Evolutionary conservation across 2,329 filamentous ascomycete species (phyloP), one percentile per base, ranked within the genome.

Genomic region (Paecilomyces dactylethromorphus): DNA sequence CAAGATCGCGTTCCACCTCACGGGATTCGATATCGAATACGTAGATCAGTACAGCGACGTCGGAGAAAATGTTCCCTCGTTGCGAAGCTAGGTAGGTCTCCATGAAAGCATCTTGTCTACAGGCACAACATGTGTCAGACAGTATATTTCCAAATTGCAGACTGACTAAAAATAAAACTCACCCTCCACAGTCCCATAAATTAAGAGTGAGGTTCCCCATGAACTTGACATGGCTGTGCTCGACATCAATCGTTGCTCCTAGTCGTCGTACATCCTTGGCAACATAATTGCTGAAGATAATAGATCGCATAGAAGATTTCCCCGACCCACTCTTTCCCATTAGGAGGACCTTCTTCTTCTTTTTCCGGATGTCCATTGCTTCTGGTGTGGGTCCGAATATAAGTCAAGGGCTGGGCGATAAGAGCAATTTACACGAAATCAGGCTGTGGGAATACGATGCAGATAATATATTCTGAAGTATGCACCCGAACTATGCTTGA

Each of bases 251-350:
- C 12, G 94, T 99, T 1, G 94, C 94, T 65, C 94, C 94, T 58
- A 99, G 81, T 59, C 94, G 82, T 45, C 94, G 84, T 6, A 96
- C 96, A 75, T 99, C 94, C 71, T 95, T 92, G 58, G 94, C 94
- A 64, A 97, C 92, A 74, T 97, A 97, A 77, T 97, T 97, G 81
- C 91, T 96, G 78, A 99, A 99, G 74, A 99, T 97, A 71, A 99
- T 97, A 70, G 90, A 94, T 64, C 94, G 86, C 94, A 99, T 99
- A 58, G 92, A 97, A 50, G 92, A 97, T 78, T 99, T 99, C 58
- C 94, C 94, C 0, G 93, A 96, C 57, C 94, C 94, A 63, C 91
- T 96, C 80, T 97, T 97, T 67, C 94, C 94, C 94, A 92, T 92
- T 62, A 92, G 80, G 55, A 92, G 81, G 56, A 92, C 89, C 82